phyloP scores from a whole-genome alignment of 208 protist genomes.

The Phytomonas francai region DNA sequence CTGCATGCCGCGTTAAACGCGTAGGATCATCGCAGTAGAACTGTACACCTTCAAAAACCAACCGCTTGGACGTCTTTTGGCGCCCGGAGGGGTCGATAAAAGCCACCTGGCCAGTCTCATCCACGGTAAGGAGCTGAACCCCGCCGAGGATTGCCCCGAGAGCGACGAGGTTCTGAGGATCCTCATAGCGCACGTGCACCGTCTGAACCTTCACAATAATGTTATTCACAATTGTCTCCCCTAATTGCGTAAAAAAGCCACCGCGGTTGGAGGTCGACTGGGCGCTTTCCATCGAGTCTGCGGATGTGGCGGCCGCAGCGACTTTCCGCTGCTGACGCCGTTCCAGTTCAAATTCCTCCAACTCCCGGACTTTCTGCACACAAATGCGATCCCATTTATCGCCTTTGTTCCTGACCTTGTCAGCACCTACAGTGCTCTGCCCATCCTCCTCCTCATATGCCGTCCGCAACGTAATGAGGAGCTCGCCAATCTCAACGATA shows the following conservation, averaged over 20 bases:
- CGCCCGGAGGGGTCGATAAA: slow-evolving; percentile 65
- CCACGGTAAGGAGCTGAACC: slow-evolving; percentile 71
- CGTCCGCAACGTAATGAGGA: slow-evolving; percentile 56
- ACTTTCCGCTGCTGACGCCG: slow-evolving; percentile 27
- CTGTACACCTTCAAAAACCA: slow-evolving; percentile 67
- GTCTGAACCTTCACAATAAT: slow-evolving; percentile 75
- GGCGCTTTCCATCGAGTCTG: neutral
- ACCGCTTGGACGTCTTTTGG: slow-evolving; percentile 56
- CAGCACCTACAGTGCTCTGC: neutral
- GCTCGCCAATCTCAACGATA: slow-evolving; percentile 65
- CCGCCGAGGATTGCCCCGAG: slow-evolving; percentile 65
- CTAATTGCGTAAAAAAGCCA: slow-evolving; percentile 64
- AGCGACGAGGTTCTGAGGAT: slow-evolving; percentile 38
- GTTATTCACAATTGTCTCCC: slow-evolving; percentile 85
- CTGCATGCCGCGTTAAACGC: slow-evolving; percentile 13
- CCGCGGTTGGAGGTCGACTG: slow-evolving; percentile 8
- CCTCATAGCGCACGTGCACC: slow-evolving; percentile 86
- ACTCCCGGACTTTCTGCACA: slow-evolving; percentile 40
- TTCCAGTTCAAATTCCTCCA: slow-evolving; percentile 67
- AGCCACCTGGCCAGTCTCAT: slow-evolving; percentile 50
- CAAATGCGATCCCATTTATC: slow-evolving; percentile 36
- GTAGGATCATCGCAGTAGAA: slow-evolving; percentile 79
- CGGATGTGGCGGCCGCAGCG: slow-evolving; percentile 8
- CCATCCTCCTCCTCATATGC: slow-evolving; percentile 10
- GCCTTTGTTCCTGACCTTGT: slow-evolving; percentile 23